phyloP scores from a whole-genome alignment of 2,329 filamentous ascomycete species.

The Botrytis cinerea region DNA sequence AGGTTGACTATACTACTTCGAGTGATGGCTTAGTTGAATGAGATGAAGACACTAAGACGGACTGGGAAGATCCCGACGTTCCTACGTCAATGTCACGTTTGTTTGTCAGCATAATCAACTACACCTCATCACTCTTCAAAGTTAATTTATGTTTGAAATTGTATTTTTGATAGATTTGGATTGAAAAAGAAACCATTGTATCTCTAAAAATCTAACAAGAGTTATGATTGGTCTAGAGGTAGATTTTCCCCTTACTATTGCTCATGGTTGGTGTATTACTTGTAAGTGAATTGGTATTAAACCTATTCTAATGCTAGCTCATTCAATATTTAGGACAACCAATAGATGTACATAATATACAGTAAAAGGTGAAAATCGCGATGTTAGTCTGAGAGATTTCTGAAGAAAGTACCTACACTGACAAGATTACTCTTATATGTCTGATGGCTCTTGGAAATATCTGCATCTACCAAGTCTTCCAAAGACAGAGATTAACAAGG shows the following conservation, averaged over 20 bases:
- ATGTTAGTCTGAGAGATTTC: background rate
- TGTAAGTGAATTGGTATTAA: background rate
- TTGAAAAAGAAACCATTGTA: accelerated
- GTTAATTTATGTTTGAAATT: background rate
- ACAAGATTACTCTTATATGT: background rate
- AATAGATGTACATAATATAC: background rate
- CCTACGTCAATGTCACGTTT: background rate
- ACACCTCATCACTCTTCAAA: background rate
- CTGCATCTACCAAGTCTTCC: background rate
- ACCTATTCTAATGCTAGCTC: background rate
- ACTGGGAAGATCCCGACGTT: background rate
- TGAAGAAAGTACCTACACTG: no score
- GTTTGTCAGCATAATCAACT: background rate
- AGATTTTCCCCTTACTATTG: background rate
- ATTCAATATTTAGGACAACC: background rate
- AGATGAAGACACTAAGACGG: background rate
- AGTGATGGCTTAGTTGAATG: background rate
- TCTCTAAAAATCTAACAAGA: accelerated
- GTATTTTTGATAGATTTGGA: background rate
- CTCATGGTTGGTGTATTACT: background rate
- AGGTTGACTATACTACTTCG: background rate
- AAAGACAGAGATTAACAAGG: background rate
- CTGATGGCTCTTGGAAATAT: background rate
- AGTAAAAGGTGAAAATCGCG: background rate
- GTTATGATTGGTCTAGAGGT: background rate